Evolutionary conservation across 2,329 filamentous ascomycete genomes (phyloP).

Genomic region (Parasarocladium wereldwijsianum): DNA sequence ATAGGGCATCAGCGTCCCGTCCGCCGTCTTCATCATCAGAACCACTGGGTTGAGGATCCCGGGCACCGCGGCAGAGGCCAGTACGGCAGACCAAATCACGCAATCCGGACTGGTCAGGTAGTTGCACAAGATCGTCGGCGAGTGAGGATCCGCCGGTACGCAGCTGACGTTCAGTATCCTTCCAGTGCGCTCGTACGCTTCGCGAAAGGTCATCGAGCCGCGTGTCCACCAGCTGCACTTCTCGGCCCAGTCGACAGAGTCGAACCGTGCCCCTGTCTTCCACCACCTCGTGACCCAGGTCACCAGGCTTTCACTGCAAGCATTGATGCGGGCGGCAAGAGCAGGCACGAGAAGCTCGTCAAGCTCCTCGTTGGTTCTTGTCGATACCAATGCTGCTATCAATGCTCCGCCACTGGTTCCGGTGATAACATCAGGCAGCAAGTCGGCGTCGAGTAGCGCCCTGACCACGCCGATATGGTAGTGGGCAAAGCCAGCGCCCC

Average conservation of each 20-base stretch:
- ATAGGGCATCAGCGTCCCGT: slow-evolving; percentile 71
- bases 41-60: slow-evolving; percentile 93
- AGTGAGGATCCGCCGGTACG: slow-evolving; percentile 90
- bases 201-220: slow-evolving; percentile 84
- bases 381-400: slow-evolving; percentile 74
- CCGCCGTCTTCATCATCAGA: slow-evolving; percentile 71
- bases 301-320: slow-evolving; percentile 63
- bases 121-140: slow-evolving; percentile 81
- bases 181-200: slow-evolving; percentile 87
- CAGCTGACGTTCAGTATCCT: slow-evolving; percentile 92
- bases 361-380: slow-evolving; percentile 82
- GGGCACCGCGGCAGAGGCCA: slow-evolving; percentile 89
- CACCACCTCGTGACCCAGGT: slow-evolving; percentile 80
- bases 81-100: slow-evolving; percentile 93
- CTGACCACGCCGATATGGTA: slow-evolving; percentile 93
- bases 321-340: slow-evolving; percentile 70
- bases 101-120: slow-evolving; percentile 92
- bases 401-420: slow-evolving; percentile 91
- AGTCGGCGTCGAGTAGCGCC: slow-evolving; percentile 70
- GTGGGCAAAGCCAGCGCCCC: slow-evolving; percentile 88
- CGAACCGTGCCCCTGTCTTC: slow-evolving; percentile 84
- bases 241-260: slow-evolving; percentile 80
- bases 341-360: slow-evolving; percentile 74
- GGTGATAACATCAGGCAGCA: slow-evolving; percentile 87
- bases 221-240: slow-evolving; percentile 79